phyloP scores from a whole-genome alignment of 371 early-diverging fungal genomes.

The Mortierella sp. region DNA sequence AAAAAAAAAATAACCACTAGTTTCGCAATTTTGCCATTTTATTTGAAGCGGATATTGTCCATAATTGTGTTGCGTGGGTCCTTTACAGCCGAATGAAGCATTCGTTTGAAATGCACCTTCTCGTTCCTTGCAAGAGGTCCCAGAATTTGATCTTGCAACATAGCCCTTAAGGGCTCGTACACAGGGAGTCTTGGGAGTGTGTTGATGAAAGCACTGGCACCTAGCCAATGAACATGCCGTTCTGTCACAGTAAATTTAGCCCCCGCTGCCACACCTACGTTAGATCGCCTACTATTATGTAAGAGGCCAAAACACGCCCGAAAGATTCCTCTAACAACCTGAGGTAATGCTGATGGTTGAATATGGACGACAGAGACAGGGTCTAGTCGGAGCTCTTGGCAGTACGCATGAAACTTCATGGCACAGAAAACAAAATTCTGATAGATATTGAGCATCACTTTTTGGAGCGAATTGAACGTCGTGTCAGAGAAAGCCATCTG shows the following conservation, averaged over 20 bases:
- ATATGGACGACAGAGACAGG: slow-evolving; percentile 13
- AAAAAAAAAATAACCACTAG: too few relatives aligned
- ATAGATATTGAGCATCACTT: slow-evolving; percentile 77
- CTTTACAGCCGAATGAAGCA: slow-evolving; percentile 22
- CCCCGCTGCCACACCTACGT: slow-evolving; percentile 8
- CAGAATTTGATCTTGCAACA: slow-evolving; percentile 23
- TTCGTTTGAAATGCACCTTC: slow-evolving; percentile 25
- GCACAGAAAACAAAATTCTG: slow-evolving; percentile 75
- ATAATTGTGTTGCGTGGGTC: slow-evolving; percentile 41
- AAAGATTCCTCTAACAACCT: slow-evolving; percentile 29
- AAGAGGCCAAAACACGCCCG: slow-evolving; percentile 25
- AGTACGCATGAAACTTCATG: slow-evolving; percentile 70
- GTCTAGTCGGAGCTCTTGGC: slow-evolving; percentile 50
- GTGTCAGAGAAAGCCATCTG: slow-evolving; percentile 71
- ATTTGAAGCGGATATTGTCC: slow-evolving; percentile 28
- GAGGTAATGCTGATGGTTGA: slow-evolving; percentile 10
- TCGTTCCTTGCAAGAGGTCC: slow-evolving; percentile 7
- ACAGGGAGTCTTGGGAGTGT: slow-evolving; percentile 17
- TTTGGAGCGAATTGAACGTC: slow-evolving; percentile 65
- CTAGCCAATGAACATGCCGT: slow-evolving; percentile 54
- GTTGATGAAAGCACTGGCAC: slow-evolving; percentile 36
- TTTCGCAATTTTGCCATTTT: background rate
- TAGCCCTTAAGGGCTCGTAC: slow-evolving; percentile 11
- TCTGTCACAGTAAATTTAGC: slow-evolving; percentile 24
- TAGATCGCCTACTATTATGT: slow-evolving; percentile 33